Evolutionary conservation across 2,329 filamentous ascomycete genomes (phyloP).

Genomic region (Claviceps citrina): DNA sequence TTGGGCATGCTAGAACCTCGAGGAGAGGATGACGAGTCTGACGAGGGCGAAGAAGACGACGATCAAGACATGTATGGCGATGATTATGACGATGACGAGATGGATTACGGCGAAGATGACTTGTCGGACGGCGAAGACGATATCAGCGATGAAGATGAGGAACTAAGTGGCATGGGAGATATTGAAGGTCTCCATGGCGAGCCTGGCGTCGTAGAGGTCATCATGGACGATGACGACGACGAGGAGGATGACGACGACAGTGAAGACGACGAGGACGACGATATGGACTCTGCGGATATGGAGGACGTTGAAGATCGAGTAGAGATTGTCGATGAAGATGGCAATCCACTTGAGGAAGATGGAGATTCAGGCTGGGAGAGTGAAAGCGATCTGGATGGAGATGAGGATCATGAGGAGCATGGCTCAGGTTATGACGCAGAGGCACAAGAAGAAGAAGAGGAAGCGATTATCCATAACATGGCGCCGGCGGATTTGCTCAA

Average conservation of each 20-base stretch:
- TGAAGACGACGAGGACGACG: conserved; percentile 37
- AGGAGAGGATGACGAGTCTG: conserved; percentile 66
- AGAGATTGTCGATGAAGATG: conserved; percentile 49
- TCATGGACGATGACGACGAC: conserved; percentile 59
- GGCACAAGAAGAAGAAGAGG: conserved; percentile 39
- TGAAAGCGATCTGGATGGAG: conserved; percentile 41
- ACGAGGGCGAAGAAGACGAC: conserved; percentile 55
- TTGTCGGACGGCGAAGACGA: conserved; percentile 71
- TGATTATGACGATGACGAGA: conserved; percentile 79
- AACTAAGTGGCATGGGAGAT: conserved; percentile 66
- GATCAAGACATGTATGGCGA: conserved; percentile 90
- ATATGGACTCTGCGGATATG: conserved; percentile 27
- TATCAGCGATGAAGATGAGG: conserved; percentile 80
- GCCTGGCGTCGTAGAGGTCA: conserved; percentile 52
- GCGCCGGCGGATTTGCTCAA: conserved; percentile 31
- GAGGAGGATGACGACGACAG: conserved; percentile 49
- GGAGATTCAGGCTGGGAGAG: conserved; percentile 47
- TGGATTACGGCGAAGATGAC: conserved; percentile 78
- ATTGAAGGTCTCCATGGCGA: conserved; percentile 60
- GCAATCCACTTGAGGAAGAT: conserved; percentile 43
- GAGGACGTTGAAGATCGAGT: conserved; percentile 38
- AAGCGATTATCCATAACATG: conserved; percentile 31
- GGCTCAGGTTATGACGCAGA: conserved; percentile 40
- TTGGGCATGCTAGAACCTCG: conserved; percentile 84
- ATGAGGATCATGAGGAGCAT: conserved; percentile 35